Evolutionary conservation across 345 rosid species (phyloP).

Genomic region (Salix caprea): DNA sequence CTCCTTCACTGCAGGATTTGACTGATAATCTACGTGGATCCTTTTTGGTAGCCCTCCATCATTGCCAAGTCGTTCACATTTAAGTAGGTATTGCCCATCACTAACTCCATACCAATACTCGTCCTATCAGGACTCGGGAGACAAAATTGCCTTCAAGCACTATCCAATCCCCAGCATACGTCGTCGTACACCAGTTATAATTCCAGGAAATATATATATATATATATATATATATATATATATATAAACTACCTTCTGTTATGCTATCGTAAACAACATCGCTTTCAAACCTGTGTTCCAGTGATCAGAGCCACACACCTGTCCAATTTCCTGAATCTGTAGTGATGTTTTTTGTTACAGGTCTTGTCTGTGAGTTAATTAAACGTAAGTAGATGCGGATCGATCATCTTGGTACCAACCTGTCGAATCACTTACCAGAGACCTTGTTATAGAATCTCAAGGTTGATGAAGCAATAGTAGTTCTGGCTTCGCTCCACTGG

Average conservation of each 20-base stretch:
- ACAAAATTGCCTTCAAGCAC: background rate
- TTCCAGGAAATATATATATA: background rate
- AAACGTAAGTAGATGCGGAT: background rate
- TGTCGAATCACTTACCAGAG: background rate
- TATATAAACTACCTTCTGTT: background rate
- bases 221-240: too few relatives aligned
- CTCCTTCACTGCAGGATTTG: background rate
- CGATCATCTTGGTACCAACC: background rate
- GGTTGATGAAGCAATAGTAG: background rate
- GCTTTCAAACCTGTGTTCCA: background rate
- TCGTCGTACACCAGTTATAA: background rate
- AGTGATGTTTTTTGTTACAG: background rate
- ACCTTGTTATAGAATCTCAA: background rate
- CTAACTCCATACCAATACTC: background rate
- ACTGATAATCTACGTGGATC: too few relatives aligned
- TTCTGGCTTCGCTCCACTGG: background rate
- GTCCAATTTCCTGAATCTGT: background rate
- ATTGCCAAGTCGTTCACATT: background rate
- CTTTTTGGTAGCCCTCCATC: background rate
- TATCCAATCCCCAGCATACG: background rate
- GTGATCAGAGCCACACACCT: background rate
- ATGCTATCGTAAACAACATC: background rate
- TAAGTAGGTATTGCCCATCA: slow-evolving; percentile 3
- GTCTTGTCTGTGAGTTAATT: background rate
- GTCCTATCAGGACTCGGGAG: background rate